Base-by-base conservation (phyloP, 371 early-diverging fungal species). In the Entomophthora muscae region DNA sequence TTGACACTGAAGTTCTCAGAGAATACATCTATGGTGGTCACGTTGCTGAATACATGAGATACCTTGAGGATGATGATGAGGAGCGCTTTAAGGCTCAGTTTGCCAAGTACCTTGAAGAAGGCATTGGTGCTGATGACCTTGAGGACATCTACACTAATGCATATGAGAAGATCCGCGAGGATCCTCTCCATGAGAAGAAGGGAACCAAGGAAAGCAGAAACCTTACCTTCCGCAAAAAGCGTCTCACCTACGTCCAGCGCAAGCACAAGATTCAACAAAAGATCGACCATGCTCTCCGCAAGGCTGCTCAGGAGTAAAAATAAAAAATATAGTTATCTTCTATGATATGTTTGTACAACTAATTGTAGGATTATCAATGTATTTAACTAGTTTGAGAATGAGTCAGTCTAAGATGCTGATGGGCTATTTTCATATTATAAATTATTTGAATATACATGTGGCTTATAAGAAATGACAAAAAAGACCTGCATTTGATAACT, bases 11-110 rank as follows among this genome's bases (percentile, higher is more conserved):
- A 76, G 78, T 88, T 66, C 85, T 99, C 67, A 88, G 92, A 76
- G 85, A 88, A 74, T 96, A 96, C 89, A 98, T 99, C 82, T 97
- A 89, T 78, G 98, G 98, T 78, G 88, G 93, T 70, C 94, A 95
- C 84, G 92, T 98, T 65, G 85, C 93, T 66, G 93, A 95, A 70
- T 99, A 98, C 88, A 99, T 98, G 98, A 86, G 86, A 69, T 76
- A 82, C 78, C 89, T 99, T 67, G 85, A 91, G 80, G 98, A 98
- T 80, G 95, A 94, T 75, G 98, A 99, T 79, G 91, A 91, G 76
- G 98, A 98, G 71, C 85, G 85, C 68, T 99, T 89, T 91, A 92
- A 95, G 83, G 80, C 83, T 71, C 97, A 97, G 78, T 99, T 99
- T 82, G 76, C 93, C 63, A 82, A 82, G 72, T 99, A 90, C 88